phyloP scores from a whole-genome alignment of 805 yeast genomes.

The Cyberlindnera nakhonratchasimensis region DNA sequence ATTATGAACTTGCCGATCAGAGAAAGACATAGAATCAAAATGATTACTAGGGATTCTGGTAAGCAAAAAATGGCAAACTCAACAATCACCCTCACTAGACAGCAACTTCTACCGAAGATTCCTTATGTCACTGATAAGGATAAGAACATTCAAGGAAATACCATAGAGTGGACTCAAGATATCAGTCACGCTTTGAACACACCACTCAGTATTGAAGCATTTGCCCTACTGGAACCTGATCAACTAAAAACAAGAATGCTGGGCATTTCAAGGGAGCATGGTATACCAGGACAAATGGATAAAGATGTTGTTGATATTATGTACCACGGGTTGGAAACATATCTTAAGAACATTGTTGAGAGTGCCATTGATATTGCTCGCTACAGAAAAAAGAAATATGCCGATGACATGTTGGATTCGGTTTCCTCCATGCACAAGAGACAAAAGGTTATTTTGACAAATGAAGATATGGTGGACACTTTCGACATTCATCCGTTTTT shows the following conservation, averaged over 20 bases:
- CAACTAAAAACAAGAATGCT: slow-evolving; percentile 63
- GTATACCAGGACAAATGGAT: slow-evolving; percentile 76
- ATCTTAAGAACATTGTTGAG: slow-evolving; percentile 71
- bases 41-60: slow-evolving; percentile 78
- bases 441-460: slow-evolving; percentile 44
- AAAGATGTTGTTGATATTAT: slow-evolving; percentile 76
- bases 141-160: slow-evolving; percentile 33
- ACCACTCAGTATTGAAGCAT: slow-evolving; percentile 72
- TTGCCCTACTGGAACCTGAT: slow-evolving; percentile 79
- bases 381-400: slow-evolving; percentile 48
- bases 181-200: slow-evolving; percentile 81
- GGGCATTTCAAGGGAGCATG: slow-evolving; percentile 87
- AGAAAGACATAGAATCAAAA: slow-evolving; percentile 81
- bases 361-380: slow-evolving; percentile 69
- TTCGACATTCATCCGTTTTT: slow-evolving; percentile 62
- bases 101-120: slow-evolving; percentile 61
- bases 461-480: slow-evolving; percentile 66
- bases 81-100: slow-evolving; percentile 63
- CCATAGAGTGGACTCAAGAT: slow-evolving; percentile 89
- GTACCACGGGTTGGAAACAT: slow-evolving; percentile 76
- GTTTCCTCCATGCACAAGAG: slow-evolving; percentile 8
- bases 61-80: slow-evolving; percentile 72
- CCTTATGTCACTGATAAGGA: slow-evolving; percentile 55
- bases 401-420: slow-evolving; percentile 25
- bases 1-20: slow-evolving; percentile 80